Evolutionary conservation across 2,329 filamentous ascomycete genomes (phyloP).

Genomic region (Cryphonectria parasitica): DNA sequence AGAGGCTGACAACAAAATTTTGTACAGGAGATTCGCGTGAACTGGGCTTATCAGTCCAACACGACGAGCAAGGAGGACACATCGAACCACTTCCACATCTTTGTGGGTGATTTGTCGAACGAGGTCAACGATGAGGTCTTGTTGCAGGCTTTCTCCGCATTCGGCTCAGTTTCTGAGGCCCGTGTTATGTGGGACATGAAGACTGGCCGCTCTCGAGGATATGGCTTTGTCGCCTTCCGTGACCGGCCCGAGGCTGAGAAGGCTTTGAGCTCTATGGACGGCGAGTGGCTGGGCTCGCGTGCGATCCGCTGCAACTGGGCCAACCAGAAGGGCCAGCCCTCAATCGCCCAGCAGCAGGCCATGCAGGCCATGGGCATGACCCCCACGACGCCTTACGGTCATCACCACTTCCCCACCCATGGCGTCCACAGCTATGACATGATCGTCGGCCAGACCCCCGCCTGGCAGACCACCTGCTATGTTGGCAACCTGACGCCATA

Average conservation of each 20-base stretch:
- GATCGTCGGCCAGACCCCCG: conserved; percentile 91
- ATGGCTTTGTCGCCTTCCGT: conserved; percentile 96
- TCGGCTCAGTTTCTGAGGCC: conserved; percentile 93
- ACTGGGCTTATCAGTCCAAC: conserved; percentile 99
- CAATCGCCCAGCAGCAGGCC: conserved; percentile 95
- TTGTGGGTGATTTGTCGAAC: conserved; percentile 96
- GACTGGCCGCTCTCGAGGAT: conserved; percentile 94
- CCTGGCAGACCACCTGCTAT: conserved; percentile 98
- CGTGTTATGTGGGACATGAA: conserved; percentile 99
- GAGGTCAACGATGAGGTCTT: conserved; percentile 98
- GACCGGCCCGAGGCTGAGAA: conserved; percentile 94
- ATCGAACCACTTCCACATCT: conserved; percentile 98
- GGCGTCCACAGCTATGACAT: conserved; percentile 98
- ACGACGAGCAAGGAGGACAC: conserved; percentile 94
- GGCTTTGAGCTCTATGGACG: conserved; percentile 95
- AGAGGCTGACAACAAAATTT: conserved; percentile 10
- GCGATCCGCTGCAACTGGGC: conserved; percentile 99
- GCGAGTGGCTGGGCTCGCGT: conserved; percentile 96
- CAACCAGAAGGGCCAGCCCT: conserved; percentile 99
- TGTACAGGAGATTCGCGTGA: conserved; percentile 90
- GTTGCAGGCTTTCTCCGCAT: conserved; percentile 91
- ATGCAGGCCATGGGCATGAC: conserved; percentile 99
- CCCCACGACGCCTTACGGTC: conserved; percentile 92
- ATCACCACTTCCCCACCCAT: conserved; percentile 97
- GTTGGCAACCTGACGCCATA: conserved; percentile 98